Evolutionary conservation across 1,284 basidiomycete species (phyloP), one percentile per base, ranked within the genome.

Genomic region (Abortiporus biennis): DNA sequence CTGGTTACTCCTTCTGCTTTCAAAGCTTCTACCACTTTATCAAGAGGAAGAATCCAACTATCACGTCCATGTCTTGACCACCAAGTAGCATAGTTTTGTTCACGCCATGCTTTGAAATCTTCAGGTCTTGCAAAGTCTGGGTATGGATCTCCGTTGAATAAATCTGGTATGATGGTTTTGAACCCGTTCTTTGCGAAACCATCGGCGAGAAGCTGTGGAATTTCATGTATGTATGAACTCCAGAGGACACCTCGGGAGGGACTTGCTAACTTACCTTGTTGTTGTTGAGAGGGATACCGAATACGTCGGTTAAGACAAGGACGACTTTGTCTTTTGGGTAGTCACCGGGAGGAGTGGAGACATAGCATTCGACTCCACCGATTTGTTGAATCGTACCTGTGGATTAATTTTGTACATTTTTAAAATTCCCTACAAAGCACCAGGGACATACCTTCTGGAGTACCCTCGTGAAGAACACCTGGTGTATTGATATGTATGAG

Each of bases 101-200:
- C n/a, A n/a, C n/a, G n/a, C n/a, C n/a, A n/a, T n/a, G n/a, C n/a
- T n/a, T n/a, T n/a, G n/a, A n/a, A n/a, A n/a, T n/a, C n/a, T n/a
- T n/a, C n/a, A 8, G 27, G 27, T 61, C 92, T 79, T 63, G 98
- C 95, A 60, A 98, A 99, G 61, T 93, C 92, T 13, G 93, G 89
- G 35, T 78, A 54, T 12, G 76, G 59, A 54, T 86, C 84, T 30
- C 73, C 80, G 54, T 74, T 67, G 37, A 86, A 64, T 51, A 78
- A 71, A 59, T 85, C 80, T 0, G 74, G 72, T 11, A 72, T 51
- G 45, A 82, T 65, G 6, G 70, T 72, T 69, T 78, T 77, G 69
- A 76, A 83, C 9, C 85, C 86, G 49, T 85, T 82, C 21, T 66
- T 67, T 13, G 86, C 85, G 61, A 81, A 89, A 54, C 78, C 80